phyloP scores from a whole-genome alignment of 1,139 yeast genomes.

The Saccharomyces hybrid region DNA sequence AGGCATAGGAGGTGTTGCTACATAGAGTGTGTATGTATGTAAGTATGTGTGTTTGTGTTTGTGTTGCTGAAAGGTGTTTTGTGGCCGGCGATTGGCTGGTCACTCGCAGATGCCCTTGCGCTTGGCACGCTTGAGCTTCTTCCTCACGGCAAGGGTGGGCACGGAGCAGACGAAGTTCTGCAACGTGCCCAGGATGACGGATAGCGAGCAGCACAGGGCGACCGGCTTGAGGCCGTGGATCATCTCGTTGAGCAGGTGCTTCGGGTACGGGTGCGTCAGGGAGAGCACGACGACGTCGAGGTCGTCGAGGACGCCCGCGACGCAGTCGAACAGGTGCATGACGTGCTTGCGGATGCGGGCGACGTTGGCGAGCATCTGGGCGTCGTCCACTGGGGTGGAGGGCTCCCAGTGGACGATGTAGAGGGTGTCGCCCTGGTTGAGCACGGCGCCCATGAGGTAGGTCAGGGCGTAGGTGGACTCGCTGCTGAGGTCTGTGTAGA shows the following conservation, averaged over 20 bases:
- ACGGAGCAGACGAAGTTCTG: slow-evolving; percentile 45
- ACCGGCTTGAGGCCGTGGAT: slow-evolving; percentile 79
- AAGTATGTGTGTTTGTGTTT: no score
- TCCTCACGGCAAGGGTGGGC: slow-evolving; percentile 87
- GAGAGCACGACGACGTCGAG: slow-evolving; percentile 26
- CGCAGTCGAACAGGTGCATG: slow-evolving; percentile 26
- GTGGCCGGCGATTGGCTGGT: neutral
- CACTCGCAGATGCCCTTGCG: slow-evolving; percentile 34
- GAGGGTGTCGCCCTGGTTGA: slow-evolving; percentile 76
- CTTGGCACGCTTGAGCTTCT: slow-evolving; percentile 68
- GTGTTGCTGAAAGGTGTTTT: neutral
- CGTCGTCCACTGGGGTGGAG: slow-evolving; percentile 6
- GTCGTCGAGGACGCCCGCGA: slow-evolving; percentile 23
- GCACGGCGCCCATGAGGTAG: slow-evolving; percentile 82
- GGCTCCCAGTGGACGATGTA: slow-evolving; percentile 63
- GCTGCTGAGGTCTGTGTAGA: slow-evolving; percentile 76
- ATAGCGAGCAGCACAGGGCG: slow-evolving; percentile 54
- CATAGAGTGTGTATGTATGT: neutral
- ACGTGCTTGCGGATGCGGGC: slow-evolving; percentile 18
- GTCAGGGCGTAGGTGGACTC: slow-evolving; percentile 82
- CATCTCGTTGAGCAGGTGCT: slow-evolving; percentile 75
- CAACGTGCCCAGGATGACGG: slow-evolving; percentile 25
- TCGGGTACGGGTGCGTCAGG: slow-evolving; percentile 65
- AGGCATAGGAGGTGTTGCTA: neutral
- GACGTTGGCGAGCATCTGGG: slow-evolving; percentile 15